Evolutionary conservation across 208 protist genomes (phyloP).

Genomic region (Entamoeba dispar): DNA sequence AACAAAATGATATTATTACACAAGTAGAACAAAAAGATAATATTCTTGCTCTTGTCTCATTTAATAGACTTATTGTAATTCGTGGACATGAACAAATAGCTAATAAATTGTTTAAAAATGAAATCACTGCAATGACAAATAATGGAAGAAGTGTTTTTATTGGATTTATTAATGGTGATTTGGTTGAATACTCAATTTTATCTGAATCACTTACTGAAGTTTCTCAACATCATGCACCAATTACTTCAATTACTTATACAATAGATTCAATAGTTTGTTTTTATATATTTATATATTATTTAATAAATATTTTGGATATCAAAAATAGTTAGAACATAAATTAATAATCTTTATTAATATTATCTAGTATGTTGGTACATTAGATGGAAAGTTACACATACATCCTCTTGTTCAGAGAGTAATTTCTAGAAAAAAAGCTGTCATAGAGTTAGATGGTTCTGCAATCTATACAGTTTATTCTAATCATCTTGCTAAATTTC

Average conservation of each 20-base stretch:
- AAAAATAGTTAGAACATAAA: too few species aligned
- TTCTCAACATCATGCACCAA: neutral
- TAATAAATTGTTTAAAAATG: neutral
- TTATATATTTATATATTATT: neutral
- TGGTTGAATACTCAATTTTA: neutral
- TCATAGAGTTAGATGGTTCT: neutral
- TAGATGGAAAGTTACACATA: neutral
- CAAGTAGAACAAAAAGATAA: neutral
- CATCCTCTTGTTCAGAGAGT: neutral
- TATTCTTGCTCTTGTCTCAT: neutral
- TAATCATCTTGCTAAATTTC: neutral
- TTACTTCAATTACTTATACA: neutral
- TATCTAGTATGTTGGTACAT: neutral
- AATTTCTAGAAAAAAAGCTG: neutral
- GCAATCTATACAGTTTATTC: neutral
- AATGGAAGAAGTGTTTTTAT: neutral
- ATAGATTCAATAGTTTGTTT: neutral
- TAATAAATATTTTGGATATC: too few species aligned
- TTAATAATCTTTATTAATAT: too few species aligned
- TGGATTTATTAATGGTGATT: neutral
- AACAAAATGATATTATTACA: neutral
- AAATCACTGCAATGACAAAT: neutral
- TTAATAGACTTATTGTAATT: neutral
- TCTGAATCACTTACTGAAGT: neutral
- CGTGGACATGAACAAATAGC: neutral